phyloP scores from a whole-genome alignment of 129 eudicot genomes.

The Flaveria bidentis region DNA sequence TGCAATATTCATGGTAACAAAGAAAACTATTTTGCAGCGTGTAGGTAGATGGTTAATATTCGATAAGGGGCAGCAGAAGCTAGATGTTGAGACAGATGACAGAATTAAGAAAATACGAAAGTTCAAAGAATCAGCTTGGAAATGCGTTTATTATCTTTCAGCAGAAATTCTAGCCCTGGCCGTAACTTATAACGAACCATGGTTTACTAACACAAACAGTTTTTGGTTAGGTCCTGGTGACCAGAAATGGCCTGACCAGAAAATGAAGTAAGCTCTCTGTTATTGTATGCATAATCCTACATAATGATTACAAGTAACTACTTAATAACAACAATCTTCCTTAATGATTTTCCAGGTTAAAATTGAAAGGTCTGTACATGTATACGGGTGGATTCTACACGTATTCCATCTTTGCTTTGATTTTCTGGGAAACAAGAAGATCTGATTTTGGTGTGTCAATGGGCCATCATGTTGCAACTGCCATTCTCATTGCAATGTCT shows the following conservation, averaged over 20 bases:
- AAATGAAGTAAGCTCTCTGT: slow-evolving; percentile 55
- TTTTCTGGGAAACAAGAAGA: slow-evolving; percentile 96
- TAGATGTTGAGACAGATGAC: slow-evolving; percentile 57
- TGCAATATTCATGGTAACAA: not conserved
- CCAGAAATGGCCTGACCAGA: slow-evolving; percentile 88
- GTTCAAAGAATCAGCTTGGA: slow-evolving; percentile 98
- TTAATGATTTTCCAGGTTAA: slow-evolving; percentile 54
- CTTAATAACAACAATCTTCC: not conserved
- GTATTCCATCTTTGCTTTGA: slow-evolving; percentile 87
- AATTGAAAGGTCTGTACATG: slow-evolving; percentile 84
- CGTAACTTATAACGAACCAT: slow-evolving; percentile 86
- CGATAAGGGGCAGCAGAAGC: slow-evolving; percentile 46
- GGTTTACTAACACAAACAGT: slow-evolving; percentile 73
- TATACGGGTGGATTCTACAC: slow-evolving; percentile 85
- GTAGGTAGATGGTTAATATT: slow-evolving; percentile 66
- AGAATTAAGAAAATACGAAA: slow-evolving; percentile 65
- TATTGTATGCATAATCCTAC: not conserved
- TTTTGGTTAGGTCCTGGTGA: slow-evolving; percentile 91
- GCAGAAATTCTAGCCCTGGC: slow-evolving; percentile 77
- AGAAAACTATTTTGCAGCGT: slow-evolving; percentile 51
- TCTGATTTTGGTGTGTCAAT: slow-evolving; percentile 96
- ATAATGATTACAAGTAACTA: not conserved
- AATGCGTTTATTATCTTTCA: slow-evolving; percentile 82
- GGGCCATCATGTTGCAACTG: slow-evolving; percentile 90
- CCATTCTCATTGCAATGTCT: slow-evolving; percentile 72